These are phyloP conservation scores for Brassica hybrid DNA, from an alignment of 441 rosid species.

Conservation along the genomic window DNA sequence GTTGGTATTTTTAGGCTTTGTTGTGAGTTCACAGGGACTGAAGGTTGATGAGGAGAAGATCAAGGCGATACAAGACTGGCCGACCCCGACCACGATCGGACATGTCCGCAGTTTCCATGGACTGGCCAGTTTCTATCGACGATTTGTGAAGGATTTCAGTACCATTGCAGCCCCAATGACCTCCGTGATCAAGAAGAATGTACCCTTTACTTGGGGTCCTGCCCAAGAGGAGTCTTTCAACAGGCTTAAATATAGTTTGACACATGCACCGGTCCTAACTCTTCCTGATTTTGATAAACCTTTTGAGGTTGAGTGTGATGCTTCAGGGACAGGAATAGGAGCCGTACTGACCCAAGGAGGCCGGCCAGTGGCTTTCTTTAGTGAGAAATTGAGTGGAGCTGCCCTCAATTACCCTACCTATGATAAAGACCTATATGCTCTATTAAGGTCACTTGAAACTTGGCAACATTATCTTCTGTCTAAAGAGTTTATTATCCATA, in stretches of 20 bases:
- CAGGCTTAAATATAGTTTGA: neutral
- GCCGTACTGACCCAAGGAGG: neutral
- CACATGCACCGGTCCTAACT: neutral
- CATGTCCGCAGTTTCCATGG: neutral
- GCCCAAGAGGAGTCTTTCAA: neutral
- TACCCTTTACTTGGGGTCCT: neutral
- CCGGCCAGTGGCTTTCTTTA: too few relatives aligned
- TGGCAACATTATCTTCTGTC: too few relatives aligned
- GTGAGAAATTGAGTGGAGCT: too few relatives aligned
- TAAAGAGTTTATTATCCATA: too few relatives aligned
- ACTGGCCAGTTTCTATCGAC: neutral
- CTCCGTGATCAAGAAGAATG: neutral
- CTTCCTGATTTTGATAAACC: neutral
- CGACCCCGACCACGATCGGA: neutral
- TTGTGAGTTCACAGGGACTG: too few relatives aligned
- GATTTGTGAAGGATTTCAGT: neutral
- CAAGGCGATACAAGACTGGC: too few relatives aligned
- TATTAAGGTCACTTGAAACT: too few relatives aligned
- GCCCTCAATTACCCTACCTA: too few relatives aligned
- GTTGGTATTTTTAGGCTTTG: neutral
- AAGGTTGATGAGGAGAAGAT: too few relatives aligned
- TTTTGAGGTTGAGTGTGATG: neutral
- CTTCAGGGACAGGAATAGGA: neutral
- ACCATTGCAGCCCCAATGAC: neutral
- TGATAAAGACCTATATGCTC: too few relatives aligned